Percentiles rank a stretch among this genome's conserved stretches.
phyloP scores from a whole-genome alignment of 805 yeast genomes.

The Metschnikowia vanudenii region DNA sequence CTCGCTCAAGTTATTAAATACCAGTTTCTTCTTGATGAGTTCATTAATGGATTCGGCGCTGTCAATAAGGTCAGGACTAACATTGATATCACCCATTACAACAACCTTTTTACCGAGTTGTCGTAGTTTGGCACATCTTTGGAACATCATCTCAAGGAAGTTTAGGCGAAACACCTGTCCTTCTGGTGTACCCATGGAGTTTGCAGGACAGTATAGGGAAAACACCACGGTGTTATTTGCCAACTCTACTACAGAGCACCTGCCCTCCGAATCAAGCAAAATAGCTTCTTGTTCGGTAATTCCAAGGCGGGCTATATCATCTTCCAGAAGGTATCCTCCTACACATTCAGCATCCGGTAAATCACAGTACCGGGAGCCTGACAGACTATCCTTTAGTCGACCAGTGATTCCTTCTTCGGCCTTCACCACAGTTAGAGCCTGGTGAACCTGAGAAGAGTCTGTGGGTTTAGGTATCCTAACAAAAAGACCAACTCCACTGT shows the following conservation, averaged over 20 bases:
- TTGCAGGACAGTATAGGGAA: slow-evolving; percentile 87
- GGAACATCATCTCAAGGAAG: slow-evolving; percentile 59
- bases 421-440: slow-evolving; percentile 52
- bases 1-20: slow-evolving; percentile 16
- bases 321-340: slow-evolving; percentile 66
- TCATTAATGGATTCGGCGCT: slow-evolving; percentile 67
- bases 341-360: slow-evolving; percentile 34
- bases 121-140: slow-evolving; percentile 58
- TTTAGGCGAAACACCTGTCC: slow-evolving; percentile 58
- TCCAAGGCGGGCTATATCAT: slow-evolving; percentile 34
- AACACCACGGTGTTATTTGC: slow-evolving; percentile 60
- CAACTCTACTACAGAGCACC: slow-evolving; percentile 75
- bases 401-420: slow-evolving; percentile 97
- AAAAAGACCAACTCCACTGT: slow-evolving; percentile 89
- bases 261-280: slow-evolving; percentile 75
- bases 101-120: slow-evolving; percentile 63
- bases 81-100: slow-evolving; percentile 86
- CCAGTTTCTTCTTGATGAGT: slow-evolving; percentile 30
- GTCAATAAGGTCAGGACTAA: slow-evolving; percentile 76
- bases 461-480: slow-evolving; percentile 49
- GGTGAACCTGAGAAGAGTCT: slow-evolving; percentile 37
- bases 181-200: slow-evolving; percentile 67
- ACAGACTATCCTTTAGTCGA: slow-evolving; percentile 23
- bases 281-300: slow-evolving; percentile 6
- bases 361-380: slow-evolving; percentile 15